Conservation (phyloP, 768 basidiomycete genomes). For the Gloeopeniophorella convolvens region DNA sequence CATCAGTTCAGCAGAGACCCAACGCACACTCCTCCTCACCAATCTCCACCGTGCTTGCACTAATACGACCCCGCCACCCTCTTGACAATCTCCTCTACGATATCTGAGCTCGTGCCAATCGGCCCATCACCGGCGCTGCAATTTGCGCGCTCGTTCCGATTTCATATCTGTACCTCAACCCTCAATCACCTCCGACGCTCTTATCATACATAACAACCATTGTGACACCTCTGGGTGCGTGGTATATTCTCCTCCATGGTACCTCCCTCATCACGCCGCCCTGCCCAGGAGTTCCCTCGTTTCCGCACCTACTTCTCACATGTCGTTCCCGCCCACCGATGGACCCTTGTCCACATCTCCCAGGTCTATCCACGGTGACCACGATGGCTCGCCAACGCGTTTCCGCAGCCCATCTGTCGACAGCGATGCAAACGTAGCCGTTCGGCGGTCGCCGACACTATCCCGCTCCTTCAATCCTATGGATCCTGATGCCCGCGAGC, state of each 20-base stretch:
- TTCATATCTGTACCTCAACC: no score
- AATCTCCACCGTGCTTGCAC: no score
- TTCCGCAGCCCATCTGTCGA: slow-evolving; percentile 18
- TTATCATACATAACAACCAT: no score
- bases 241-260: background rate
- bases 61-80: no score
- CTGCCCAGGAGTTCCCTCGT: background rate
- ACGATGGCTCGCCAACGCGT: slow-evolving; percentile 8
- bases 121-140: no score
- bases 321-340: slow-evolving; percentile 7
- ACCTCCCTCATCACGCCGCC: background rate
- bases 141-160: no score
- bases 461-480: slow-evolving; percentile 57
- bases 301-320: background rate
- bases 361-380: background rate
- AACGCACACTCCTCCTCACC: no score
- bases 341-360: slow-evolving; percentile 11
- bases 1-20: no score
- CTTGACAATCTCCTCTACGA: no score
- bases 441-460: slow-evolving; percentile 58
- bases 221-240: no score
- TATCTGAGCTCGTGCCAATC: no score
- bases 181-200: no score
- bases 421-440: slow-evolving; percentile 32
- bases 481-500: slow-evolving; percentile 72